Percentiles rank a stretch among this genome's conserved stretches.
Conservation (phyloP, 2,329 filamentous ascomycete species). For the Curvularia sp. region DNA sequence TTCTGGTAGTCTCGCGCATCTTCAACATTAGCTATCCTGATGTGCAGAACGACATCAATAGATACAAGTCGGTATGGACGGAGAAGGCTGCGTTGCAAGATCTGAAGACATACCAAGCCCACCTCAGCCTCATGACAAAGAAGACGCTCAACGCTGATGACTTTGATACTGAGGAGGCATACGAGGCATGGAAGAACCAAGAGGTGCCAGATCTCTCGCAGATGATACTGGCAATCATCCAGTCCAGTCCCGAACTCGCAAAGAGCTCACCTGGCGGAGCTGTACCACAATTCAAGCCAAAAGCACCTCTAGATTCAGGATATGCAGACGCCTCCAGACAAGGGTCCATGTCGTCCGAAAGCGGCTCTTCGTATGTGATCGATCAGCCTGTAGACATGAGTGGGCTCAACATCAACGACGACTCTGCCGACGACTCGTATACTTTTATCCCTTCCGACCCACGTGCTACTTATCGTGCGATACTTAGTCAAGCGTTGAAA, state of each 20-base stretch:
- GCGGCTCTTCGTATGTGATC: conserved; percentile 61
- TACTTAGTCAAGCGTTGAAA: conserved; percentile 76
- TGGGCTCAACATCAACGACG: conserved; percentile 67
- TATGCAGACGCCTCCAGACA: conserved; percentile 58
- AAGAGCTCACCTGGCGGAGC: conserved; percentile 71
- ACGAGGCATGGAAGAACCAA: conserved; percentile 88
- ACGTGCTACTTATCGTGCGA: conserved; percentile 80
- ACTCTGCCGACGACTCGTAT: conserved; percentile 68
- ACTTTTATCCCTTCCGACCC: conserved; percentile 90
- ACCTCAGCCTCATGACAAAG: conserved; percentile 79
- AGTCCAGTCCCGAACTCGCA: conserved; percentile 82
- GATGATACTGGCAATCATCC: conserved; percentile 91
- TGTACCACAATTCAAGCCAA: conserved; percentile 64
- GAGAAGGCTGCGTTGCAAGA: conserved; percentile 90
- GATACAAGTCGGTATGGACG: conserved; percentile 82
- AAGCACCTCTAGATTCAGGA: conserved; percentile 50
- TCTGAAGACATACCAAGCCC: conserved; percentile 90
- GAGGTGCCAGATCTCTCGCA: conserved; percentile 87
- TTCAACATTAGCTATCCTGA: conserved; percentile 82
- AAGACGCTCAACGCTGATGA: conserved; percentile 82
- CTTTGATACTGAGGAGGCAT: conserved; percentile 89
- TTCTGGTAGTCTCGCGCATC: conserved; percentile 83
- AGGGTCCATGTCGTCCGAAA: conserved; percentile 54
- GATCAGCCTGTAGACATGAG: conserved; percentile 75
- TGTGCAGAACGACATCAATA: conserved; percentile 86